These are phyloP conservation scores for Pinus taeda DNA, from an alignment of 75 land plant species.

Conservation along the genomic window DNA sequence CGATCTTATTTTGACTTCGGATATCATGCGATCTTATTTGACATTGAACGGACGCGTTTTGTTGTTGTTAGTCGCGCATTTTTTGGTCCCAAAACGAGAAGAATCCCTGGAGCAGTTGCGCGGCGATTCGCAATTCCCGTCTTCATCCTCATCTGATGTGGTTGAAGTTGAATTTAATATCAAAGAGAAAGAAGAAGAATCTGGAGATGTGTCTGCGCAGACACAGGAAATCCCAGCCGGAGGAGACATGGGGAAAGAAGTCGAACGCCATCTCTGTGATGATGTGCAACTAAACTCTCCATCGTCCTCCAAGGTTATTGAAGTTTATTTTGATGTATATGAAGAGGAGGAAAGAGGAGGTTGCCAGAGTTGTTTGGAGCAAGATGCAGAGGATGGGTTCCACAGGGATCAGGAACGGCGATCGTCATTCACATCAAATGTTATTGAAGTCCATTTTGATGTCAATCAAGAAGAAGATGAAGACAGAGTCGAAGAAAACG, in stretches of 20 bases:
- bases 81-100: not conserved
- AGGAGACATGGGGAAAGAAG: not conserved
- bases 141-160: not conserved
- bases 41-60: no score
- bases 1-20: no score
- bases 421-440: not conserved
- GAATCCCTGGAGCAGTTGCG: no score
- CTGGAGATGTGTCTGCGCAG: not conserved
- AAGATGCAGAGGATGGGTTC: not conserved
- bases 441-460: slow-evolving; percentile 1
- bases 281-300: not conserved
- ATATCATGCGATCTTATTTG: not conserved
- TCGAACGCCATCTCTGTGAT: not conserved
- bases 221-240: not conserved
- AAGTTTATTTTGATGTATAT: slow-evolving; percentile 6
- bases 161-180: not conserved
- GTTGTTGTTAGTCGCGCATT: not conserved
- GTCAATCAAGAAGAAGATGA: slow-evolving; percentile 2
- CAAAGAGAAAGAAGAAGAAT: not conserved
- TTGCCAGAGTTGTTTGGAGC: not conserved
- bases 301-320: not conserved
- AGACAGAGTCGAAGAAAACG: not conserved
- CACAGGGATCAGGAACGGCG: not conserved
- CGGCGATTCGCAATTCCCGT: not conserved
- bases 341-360: not conserved